Conservation (phyloP, 2,329 filamentous ascomycete species). For the Bipolaris victoriae region DNA sequence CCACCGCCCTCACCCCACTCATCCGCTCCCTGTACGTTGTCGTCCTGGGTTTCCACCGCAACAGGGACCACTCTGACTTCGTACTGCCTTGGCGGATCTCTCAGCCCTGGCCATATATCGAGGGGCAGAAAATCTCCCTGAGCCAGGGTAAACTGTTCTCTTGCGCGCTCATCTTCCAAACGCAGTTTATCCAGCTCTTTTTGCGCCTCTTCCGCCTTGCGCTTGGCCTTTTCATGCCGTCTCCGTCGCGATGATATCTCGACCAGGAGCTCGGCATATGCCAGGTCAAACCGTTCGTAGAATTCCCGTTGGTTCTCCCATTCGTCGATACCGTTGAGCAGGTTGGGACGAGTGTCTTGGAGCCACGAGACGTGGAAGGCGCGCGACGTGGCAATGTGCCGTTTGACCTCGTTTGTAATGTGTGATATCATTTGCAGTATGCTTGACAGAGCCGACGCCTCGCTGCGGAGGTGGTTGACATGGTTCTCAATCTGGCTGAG, state of each 20-base stretch:
- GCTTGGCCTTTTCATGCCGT: slow-evolving; percentile 75
- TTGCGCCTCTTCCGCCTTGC: slow-evolving; percentile 77
- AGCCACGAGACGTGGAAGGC: slow-evolving; percentile 71
- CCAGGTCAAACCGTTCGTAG: slow-evolving; percentile 83
- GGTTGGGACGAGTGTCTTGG: slow-evolving; percentile 71
- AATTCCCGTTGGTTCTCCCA: slow-evolving; percentile 79
- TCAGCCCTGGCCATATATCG: slow-evolving; percentile 78
- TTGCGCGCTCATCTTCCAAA: slow-evolving; percentile 71
- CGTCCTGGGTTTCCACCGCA: slow-evolving; percentile 24
- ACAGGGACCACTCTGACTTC: slow-evolving; percentile 37
- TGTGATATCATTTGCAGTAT: slow-evolving; percentile 72
- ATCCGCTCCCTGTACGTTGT: slow-evolving; percentile 12
- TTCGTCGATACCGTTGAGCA: slow-evolving; percentile 71
- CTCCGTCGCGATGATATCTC: slow-evolving; percentile 78
- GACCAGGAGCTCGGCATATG: slow-evolving; percentile 83
- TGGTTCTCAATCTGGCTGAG: slow-evolving; percentile 69
- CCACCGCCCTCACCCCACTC: slow-evolving; percentile 24
- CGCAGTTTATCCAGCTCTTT: slow-evolving; percentile 77
- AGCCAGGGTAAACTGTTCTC: slow-evolving; percentile 79
- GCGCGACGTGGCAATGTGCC: slow-evolving; percentile 68
- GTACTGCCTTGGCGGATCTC: slow-evolving; percentile 44
- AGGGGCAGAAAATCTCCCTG: slow-evolving; percentile 86
- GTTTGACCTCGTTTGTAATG: slow-evolving; percentile 68
- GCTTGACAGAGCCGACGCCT: slow-evolving; percentile 64
- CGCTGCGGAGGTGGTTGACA: slow-evolving; percentile 62